Evolutionary conservation across 768 basidiomycete genomes (phyloP), one percentile per base, ranked within the genome.

Genomic region (Leccinum aurantiacum): DNA sequence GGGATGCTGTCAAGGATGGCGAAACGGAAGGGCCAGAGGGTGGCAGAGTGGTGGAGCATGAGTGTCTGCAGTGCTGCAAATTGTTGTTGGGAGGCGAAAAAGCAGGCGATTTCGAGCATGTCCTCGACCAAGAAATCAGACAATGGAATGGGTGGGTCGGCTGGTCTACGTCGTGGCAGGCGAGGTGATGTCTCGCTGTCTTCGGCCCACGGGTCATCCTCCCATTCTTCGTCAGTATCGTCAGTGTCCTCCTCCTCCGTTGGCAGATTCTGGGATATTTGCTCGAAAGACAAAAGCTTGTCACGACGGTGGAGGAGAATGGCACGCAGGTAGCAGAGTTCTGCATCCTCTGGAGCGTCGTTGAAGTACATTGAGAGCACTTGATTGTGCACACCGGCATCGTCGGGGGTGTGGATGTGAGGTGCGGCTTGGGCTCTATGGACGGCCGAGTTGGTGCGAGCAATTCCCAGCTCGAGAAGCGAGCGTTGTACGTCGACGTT

Each of bases 1-100:
- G 96, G 93, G 58, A 97, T 82, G 58, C 79, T 79, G 56, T 89
- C 83, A 55, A 95, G 78, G 53, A 98, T 82, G 31, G 72, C 65
- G 67, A 90, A 80, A 22, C 95, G 89, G 66, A 76, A 81, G 3
- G 89, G 87, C 82, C 85, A 90, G 33, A 97, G 74, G 27, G 71
- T 65, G 9, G 69, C 48, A n/a, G 73, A 70, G 69, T 94, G 90
- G 54, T 82, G 82, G 33, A 77, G 65, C 60, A 86, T 71, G 35
- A 98, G 78, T 37, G 83, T 76, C 15, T 71, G 76, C 41, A 95
- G 78, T 5, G 87, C 84, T 1, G 72, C 64, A 54, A 91, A 82
- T 55, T 83, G 78, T 63, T 84, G 81, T 33, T 76, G 73, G 0
- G 89, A 82, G 0, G 93, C 92, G 24, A 95, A 77, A 37, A 83